A percentile compares a stretch with the other conserved stretches of the same genome.
Conservation (phyloP, 2,329 filamentous ascomycete species). For the Fonsecaea pugnacius region DNA sequence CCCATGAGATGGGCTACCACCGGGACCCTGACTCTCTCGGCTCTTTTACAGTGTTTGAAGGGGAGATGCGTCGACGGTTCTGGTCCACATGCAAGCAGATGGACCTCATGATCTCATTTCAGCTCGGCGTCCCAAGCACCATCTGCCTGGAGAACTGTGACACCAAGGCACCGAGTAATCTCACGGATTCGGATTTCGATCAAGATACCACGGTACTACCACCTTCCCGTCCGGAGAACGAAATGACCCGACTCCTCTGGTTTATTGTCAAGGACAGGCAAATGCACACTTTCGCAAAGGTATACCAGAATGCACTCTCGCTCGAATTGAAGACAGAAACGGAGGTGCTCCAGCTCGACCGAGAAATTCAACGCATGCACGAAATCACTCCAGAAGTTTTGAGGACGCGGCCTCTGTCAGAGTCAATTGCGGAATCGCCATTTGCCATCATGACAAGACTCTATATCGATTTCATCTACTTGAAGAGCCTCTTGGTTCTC, state of each 20-base stretch:
- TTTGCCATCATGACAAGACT: slow-evolving; percentile 58
- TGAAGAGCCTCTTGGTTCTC: slow-evolving; percentile 57
- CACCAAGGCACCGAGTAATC: slow-evolving; percentile 61
- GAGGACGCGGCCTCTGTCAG: slow-evolving; percentile 23
- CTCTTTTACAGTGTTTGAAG: slow-evolving; percentile 57
- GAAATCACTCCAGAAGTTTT: slow-evolving; percentile 32
- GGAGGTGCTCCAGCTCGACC: slow-evolving; percentile 34
- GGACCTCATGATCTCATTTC: slow-evolving; percentile 65
- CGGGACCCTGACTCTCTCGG: slow-evolving; percentile 48
- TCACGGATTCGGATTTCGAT: slow-evolving; percentile 65
- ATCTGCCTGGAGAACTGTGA: slow-evolving; percentile 65
- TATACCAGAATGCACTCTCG: slow-evolving; percentile 39
- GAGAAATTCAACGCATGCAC: slow-evolving; percentile 34
- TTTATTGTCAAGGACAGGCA: slow-evolving; percentile 41
- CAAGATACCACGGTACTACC: slow-evolving; percentile 58
- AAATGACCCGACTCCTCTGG: slow-evolving; percentile 46
- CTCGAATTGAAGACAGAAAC: slow-evolving; percentile 32
- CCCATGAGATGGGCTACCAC: slow-evolving; percentile 66
- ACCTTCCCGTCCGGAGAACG: slow-evolving; percentile 54
- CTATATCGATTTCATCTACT: slow-evolving; percentile 58
- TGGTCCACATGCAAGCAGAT: slow-evolving; percentile 56
- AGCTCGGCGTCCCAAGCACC: slow-evolving; percentile 67
- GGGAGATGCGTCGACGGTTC: slow-evolving; percentile 56
- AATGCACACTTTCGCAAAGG: slow-evolving; percentile 37
- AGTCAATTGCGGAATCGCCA: slow-evolving; percentile 55